Conservation (phyloP, 2,329 filamentous ascomycete species). For the Calonectria leucothoes region DNA sequence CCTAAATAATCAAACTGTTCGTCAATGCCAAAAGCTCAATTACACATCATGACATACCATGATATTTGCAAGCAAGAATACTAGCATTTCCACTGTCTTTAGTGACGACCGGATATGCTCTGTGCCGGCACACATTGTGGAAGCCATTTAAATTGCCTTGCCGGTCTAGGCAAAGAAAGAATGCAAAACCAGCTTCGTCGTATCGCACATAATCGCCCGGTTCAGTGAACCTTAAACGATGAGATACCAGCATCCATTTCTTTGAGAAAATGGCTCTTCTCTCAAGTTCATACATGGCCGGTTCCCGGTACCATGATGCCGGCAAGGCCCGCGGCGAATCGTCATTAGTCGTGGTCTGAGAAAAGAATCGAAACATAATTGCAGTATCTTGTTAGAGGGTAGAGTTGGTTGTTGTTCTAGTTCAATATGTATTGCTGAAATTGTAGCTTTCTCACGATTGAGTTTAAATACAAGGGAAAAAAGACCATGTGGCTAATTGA, state of each 20-base stretch:
- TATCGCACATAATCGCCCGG: conserved; percentile 66
- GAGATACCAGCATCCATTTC: conserved; percentile 64
- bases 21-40: background rate
- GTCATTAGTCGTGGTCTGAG: background rate
- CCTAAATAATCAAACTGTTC: conserved; percentile 40
- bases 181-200: conserved; percentile 64
- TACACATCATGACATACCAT: conserved; percentile 46
- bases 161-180: conserved; percentile 63
- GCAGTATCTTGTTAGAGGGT: background rate
- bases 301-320: conserved; percentile 59
- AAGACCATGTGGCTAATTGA: background rate
- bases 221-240: conserved; percentile 60
- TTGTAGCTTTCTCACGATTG: background rate
- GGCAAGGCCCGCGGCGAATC: conserved; percentile 51
- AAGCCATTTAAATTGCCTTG: conserved; percentile 66
- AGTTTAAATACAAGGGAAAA: background rate
- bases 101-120: conserved; percentile 67
- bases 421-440: background rate
- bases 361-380: conserved; percentile 2
- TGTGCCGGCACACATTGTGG: conserved; percentile 72
- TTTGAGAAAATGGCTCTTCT: conserved; percentile 65
- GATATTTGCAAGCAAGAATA: conserved; percentile 70
- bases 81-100: conserved; percentile 60
- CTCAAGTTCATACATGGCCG: conserved; percentile 65
- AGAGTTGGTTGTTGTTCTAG: background rate